These are phyloP conservation scores for Craterostigma plantagineum DNA, from an alignment of 257 asterid species.

Conservation along the genomic window DNA sequence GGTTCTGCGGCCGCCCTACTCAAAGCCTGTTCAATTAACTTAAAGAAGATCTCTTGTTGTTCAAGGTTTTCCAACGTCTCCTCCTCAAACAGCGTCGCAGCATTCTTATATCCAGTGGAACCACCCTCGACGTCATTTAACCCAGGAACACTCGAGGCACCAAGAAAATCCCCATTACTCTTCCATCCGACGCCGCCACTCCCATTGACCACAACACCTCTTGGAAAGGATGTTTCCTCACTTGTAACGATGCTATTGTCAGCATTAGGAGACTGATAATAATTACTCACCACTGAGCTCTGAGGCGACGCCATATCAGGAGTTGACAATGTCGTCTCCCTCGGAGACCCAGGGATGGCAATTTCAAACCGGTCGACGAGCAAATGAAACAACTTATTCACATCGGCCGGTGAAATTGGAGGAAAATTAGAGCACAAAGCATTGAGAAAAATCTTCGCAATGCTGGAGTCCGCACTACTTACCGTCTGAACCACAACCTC, in stretches of 20 bases:
- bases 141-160: constrained; percentile 19
- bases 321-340: constrained; percentile 18
- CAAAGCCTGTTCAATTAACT: constrained; percentile 45
- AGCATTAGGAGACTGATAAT: constrained; percentile 30
- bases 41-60: constrained; percentile 58
- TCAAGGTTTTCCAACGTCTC: constrained; percentile 66
- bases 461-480: constrained; percentile 20
- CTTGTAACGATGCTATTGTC: constrained; percentile 25
- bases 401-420: constrained; percentile 54
- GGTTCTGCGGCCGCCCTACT: constrained; percentile 42
- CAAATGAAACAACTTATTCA: constrained; percentile 34
- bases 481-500: constrained; percentile 45
- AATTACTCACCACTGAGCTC: constrained; percentile 40
- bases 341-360: constrained; percentile 31
- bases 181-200: constrained; percentile 39
- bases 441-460: constrained; percentile 41
- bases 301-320: constrained; percentile 33
- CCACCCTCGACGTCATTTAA: constrained; percentile 26
- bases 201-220: constrained; percentile 21
- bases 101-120: constrained; percentile 23
- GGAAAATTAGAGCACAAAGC: constrained; percentile 56
- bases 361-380: constrained; percentile 61
- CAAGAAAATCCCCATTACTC: constrained; percentile 46
- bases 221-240: constrained; percentile 22
- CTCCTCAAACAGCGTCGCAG: constrained; percentile 37